Base-by-base conservation (phyloP, 1,139 yeast genomes). In the Saccharomyces hybrid region DNA sequence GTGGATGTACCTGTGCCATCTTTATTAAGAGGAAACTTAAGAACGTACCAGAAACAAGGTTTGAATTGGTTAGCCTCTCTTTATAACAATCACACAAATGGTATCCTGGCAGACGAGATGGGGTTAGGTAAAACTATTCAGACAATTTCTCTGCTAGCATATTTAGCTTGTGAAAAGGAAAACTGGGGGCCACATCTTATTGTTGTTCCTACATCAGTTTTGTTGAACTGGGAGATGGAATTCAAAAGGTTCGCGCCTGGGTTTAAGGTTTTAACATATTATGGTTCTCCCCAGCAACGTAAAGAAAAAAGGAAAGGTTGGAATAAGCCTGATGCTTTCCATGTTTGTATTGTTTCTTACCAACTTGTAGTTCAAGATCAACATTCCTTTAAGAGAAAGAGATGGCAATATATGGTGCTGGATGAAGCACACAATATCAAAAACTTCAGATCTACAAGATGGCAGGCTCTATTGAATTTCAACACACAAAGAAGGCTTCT, bases 151-250 rank as follows among this genome's bases (percentile, higher is more conserved):
- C 73, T 95, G 49, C 73, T 95, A 32, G 78, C 96, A 0, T 91
- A 91, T 69, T 75, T 95, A 53, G 99, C 99, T 0, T 88, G 97
- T 63, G 96, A 87, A 63, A 91, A 90, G 66, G 88, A 88, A 56
- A 80, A 87, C 31, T 93, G 99, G 99, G 99, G 99, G 0, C 99
- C 99, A 0, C 99, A 95, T 74, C 75, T 95, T 54, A 91, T 95
- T 71, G 83, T 95, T 57, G 99, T 95, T 3, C 99, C 99, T 2
- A 95, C 99, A 0, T 89, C 97, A 20, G 99, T 95, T n/a, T 84
- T 95, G 85, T 81, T 95, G 55, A 95, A 95, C 69, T 95, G 99
- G 99, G 99, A 95, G 70, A 91, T 93, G 97, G 99, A 95, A 69
- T 91, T 95, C 73, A 95, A 93, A 67, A 83, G 96, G 63, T 95